Base-by-base conservation (phyloP, 73 alveolate species). In the Paramecium sonneborni region DNA sequence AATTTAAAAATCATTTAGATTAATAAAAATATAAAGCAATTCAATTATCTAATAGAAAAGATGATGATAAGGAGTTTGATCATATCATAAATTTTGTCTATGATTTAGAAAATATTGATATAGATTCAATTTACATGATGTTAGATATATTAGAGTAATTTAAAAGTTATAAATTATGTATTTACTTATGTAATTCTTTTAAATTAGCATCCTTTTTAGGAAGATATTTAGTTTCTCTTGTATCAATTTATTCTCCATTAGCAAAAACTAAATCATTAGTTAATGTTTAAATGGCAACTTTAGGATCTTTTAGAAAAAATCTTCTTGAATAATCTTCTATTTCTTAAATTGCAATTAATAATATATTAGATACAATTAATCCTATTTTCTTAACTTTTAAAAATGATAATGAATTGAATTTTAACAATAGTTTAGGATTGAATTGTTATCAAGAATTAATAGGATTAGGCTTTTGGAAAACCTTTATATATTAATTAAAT, bases 151-250 rank as follows among this genome's bases (percentile, higher is more conserved):
- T 97, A 12, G 99, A 97, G 76, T 67, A 96, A 85, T 97, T 93
- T 89, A 97, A 95, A 79, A 79, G 95, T 86, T 96, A 86, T 76
- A 96, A 95, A 82, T 93, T 97, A 11, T 96, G 97, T 56, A 92
- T 97, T 90, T 94, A 96, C 84, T 95, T 97, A 70, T 97, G 99
- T 94, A 97, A 97, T 69, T 67, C 98, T 46, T 97, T 96, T 67
- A 92, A 96, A 35, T 68, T 97, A 55, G 93, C 93, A 5, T 94
- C 94, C 10, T 85, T 95, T 46, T 52, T 97, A 3, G 98, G 98
- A 6, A 94, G 98, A 57, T 97, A 96, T 82, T 39, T 97, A 35
- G 86, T 92, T 10, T 88, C 96, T 2, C 74, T 97, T 12, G 96
- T 96, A 46, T 56, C 93, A 21, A 93, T 85, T 68, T 97, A 94